These are phyloP conservation scores for Hanseniaspora hatyaiensis DNA, from an alignment of 805 yeast genomes.

Conservation along the genomic window DNA sequence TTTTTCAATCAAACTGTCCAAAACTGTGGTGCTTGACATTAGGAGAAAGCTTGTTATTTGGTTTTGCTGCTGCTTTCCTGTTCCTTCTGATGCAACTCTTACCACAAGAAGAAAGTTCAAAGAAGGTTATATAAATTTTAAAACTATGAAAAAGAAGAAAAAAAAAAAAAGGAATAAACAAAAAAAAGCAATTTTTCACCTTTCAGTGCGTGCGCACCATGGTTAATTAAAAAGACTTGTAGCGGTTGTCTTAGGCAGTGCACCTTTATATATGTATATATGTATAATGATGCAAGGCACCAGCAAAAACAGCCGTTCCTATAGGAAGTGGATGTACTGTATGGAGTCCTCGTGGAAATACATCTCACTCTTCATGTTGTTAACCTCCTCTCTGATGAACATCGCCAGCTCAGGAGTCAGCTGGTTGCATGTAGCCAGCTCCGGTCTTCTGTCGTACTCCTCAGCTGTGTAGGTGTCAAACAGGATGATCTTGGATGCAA, in stretches of 20 bases:
- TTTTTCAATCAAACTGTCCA: not conserved
- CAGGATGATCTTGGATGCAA: conserved; percentile 70
- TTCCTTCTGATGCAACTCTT: too few relatives aligned
- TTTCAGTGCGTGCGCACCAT: not conserved
- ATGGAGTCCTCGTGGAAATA: conserved; percentile 66
- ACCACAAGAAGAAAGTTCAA: too few relatives aligned
- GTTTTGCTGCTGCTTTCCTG: too few relatives aligned
- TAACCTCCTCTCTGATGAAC: conserved; percentile 73
- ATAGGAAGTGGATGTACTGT: conserved; percentile 76
- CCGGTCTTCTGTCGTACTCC: conserved; percentile 89
- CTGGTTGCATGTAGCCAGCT: conserved; percentile 82
- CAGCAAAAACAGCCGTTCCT: too few relatives aligned
- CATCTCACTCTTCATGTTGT: conserved; percentile 69
- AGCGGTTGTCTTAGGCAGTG: too few relatives aligned
- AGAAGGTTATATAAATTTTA: too few relatives aligned
- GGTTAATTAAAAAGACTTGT: too few relatives aligned
- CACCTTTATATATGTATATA: too few relatives aligned
- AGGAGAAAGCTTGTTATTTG: not conserved
- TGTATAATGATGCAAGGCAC: too few relatives aligned
- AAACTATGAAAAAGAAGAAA: not conserved
- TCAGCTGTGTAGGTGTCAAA: conserved; percentile 73
- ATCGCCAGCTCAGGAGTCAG: conserved; percentile 80
- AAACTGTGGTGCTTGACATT: not conserved
- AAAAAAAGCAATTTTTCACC: not conserved
- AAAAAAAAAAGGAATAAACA: not conserved